phyloP scores from a whole-genome alignment of 768 basidiomycete species.

The Kwoniella sp. region DNA sequence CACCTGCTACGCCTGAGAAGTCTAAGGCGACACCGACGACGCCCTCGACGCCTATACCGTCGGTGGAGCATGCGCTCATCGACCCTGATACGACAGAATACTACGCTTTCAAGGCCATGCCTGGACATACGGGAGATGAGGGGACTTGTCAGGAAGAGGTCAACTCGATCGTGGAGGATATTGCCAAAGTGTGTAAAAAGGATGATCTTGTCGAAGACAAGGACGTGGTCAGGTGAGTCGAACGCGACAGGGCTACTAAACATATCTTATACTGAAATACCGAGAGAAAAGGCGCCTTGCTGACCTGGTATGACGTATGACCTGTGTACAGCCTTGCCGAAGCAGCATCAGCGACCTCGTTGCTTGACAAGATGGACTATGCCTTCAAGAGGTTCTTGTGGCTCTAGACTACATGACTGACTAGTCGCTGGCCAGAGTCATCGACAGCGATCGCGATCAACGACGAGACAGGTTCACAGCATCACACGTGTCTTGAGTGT shows the following conservation, averaged over 20 bases:
- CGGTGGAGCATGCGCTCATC: conserved; percentile 53
- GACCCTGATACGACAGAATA: conserved; percentile 38
- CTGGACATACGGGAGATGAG: conserved; percentile 49
- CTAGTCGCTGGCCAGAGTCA: no score
- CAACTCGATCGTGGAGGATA: conserved; percentile 71
- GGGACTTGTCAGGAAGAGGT: conserved; percentile 74
- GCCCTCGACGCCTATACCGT: conserved; percentile 62
- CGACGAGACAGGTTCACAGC: no score
- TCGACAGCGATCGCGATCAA: no score
- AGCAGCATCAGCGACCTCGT: conserved; percentile 78
- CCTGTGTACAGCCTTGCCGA: conserved; percentile 66
- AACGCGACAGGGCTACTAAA: background rate
- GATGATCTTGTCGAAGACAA: conserved; percentile 64
- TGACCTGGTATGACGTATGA: conserved; percentile 7
- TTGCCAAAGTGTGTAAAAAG: conserved; percentile 59
- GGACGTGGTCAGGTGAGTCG: conserved; percentile 76
- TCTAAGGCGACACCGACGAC: conserved; percentile 60
- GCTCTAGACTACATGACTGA: conserved; percentile 58
- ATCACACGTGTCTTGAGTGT: no score
- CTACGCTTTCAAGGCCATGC: conserved; percentile 57
- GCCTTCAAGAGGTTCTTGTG: conserved; percentile 86
- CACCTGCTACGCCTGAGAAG: conserved; percentile 41
- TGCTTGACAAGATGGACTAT: conserved; percentile 91
- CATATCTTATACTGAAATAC: no score
- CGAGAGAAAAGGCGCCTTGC: no score